phyloP scores from a whole-genome alignment of 305 asterid genomes.

The Fraxinus floribunda region DNA sequence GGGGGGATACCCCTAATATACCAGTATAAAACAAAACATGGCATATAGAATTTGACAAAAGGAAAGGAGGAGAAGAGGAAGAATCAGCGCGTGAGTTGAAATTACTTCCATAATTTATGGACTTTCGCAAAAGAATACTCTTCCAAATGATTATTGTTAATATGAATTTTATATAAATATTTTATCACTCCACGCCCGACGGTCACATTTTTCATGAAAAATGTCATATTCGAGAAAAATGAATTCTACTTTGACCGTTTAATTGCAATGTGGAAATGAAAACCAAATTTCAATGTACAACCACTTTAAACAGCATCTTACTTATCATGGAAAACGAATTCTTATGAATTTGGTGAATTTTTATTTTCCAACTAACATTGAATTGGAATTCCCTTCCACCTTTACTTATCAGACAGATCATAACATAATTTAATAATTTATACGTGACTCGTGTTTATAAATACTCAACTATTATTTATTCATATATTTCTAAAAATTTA shows the following conservation, averaged over 20 bases:
- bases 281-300: no score
- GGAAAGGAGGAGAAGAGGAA: neutral
- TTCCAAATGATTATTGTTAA: neutral
- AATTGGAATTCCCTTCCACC: no score
- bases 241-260: no score
- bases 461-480: neutral
- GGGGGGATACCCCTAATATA: neutral
- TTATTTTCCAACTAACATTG: no score
- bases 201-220: no score
- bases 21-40: neutral
- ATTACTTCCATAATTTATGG: neutral
- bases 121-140: neutral
- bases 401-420: neutral
- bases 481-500: neutral
- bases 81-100: neutral
- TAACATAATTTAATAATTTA: neutral
- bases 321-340: no score
- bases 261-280: no score
- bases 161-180: neutral
- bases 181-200: constrained; percentile 10
- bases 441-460: neutral
- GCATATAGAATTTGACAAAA: neutral
- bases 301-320: no score
- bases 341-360: no score
- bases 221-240: no score